Base-by-base conservation (phyloP, 2,329 filamentous ascomycete species). In the Corynespora cassiicola region DNA sequence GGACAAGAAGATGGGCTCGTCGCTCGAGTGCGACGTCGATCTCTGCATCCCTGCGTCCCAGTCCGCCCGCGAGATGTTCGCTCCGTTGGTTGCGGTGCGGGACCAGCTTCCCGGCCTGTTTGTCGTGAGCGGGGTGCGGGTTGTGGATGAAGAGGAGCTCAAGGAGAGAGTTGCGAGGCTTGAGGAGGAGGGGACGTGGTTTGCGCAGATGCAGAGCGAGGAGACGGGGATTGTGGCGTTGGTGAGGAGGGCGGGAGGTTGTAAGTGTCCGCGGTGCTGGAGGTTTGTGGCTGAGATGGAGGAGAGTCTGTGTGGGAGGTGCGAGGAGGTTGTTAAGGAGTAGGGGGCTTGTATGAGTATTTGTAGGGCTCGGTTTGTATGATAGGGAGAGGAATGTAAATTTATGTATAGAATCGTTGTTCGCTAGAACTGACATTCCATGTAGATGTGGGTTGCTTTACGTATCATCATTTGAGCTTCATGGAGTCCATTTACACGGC, bases 191-290 rank as follows among this genome's bases (percentile, higher is more conserved):
- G 57, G 66, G 26, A 42, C 6, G 24, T 76, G 72, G 60, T 67
- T n/a, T n/a, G n/a, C n/a, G n/a, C n/a, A n/a, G n/a, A n/a, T n/a
- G n/a, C n/a, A 5, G 16, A 25, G 11, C 18, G 32, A 36, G 47
- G 34, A 17, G 6, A 35, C 24, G 27, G 36, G 21, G 42, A 15
- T 32, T 39, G 19, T n/a, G 3, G 63, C 69, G 39, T 76, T 74
- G 42, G 47, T 14, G 34, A 60, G 12, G 44, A 39, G 2, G 46
- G 31, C 15, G 63, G 45, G 28, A 58, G 21, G 36, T 65, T 56
- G 15, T 30, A 99, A 97, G 68, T 99, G 94, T 65, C 77, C 81
- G 1, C 78, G 94, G 33, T 99, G 94, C 71, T 99, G 94, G 94
- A 82, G 87, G 46, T 95, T 89, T 66, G 77, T 87, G 16, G 84